Evolutionary conservation across 2,329 filamentous ascomycete species (phyloP).

Genomic region (Talaromyces sp.): DNA sequence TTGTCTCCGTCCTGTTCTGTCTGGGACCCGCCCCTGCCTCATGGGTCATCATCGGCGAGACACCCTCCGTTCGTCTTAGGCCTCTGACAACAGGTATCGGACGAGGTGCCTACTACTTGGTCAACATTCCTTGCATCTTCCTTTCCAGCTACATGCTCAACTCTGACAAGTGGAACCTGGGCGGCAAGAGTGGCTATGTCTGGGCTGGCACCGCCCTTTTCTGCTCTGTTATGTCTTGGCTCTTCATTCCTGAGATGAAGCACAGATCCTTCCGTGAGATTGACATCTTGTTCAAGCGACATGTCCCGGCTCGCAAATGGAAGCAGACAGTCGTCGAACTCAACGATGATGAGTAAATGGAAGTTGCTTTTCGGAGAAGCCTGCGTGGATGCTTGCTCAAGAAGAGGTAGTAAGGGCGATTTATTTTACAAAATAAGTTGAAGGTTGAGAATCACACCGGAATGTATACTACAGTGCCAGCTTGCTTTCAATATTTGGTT

Average conservation of each 20-base stretch:
- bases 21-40: slow-evolving; percentile 62
- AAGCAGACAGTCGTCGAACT: slow-evolving; percentile 46
- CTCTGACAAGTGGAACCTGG: slow-evolving; percentile 35
- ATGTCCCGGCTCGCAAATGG: slow-evolving; percentile 32
- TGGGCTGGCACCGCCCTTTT: slow-evolving; percentile 23
- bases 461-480: neutral
- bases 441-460: neutral
- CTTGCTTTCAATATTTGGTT: neutral
- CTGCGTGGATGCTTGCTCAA: slow-evolving; percentile 20
- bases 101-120: slow-evolving; percentile 61
- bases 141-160: slow-evolving; percentile 61
- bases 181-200: slow-evolving; percentile 31
- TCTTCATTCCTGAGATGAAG: slow-evolving; percentile 28
- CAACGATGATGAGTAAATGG: slow-evolving; percentile 59
- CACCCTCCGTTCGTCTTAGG: slow-evolving; percentile 61
- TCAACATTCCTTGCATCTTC: slow-evolving; percentile 66
- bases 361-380: slow-evolving; percentile 22
- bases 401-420: neutral
- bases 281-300: slow-evolving; percentile 40
- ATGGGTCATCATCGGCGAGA: slow-evolving; percentile 66
- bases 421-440: neutral
- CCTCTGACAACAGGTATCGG: slow-evolving; percentile 65
- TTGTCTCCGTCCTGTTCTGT: slow-evolving; percentile 64
- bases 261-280: slow-evolving; percentile 38
- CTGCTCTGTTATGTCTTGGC: slow-evolving; percentile 5